phyloP scores from a whole-genome alignment of 148 eudicot species.

The Chenopodium berlandieri region DNA sequence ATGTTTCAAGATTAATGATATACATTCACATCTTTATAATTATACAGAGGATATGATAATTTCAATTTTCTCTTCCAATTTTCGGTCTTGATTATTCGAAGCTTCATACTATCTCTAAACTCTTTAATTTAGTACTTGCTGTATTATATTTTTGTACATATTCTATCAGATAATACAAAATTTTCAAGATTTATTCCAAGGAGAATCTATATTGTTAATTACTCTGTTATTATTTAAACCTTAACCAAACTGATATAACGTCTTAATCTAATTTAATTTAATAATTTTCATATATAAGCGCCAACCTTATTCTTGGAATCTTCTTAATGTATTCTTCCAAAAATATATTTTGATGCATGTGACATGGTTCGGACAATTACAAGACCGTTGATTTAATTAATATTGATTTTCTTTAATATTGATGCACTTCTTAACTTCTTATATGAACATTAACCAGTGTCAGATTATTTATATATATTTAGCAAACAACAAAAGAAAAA shows the following conservation, averaged over 20 bases:
- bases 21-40: not conserved
- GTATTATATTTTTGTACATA: not conserved
- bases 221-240: not conserved
- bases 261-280: not conserved
- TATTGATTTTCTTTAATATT: not conserved
- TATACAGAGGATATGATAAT: not conserved
- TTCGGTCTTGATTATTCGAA: not conserved
- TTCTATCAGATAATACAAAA: not conserved
- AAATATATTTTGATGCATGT: conserved; percentile 12
- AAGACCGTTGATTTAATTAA: not conserved
- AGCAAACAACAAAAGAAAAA: too few relatives aligned
- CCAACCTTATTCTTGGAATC: conserved; percentile 12
- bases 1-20: not conserved
- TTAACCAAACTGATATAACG: not conserved
- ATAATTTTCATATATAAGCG: not conserved
- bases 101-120: not conserved
- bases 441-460: not conserved
- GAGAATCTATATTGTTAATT: not conserved
- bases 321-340: not conserved
- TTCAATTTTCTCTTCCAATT: not conserved
- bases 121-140: not conserved
- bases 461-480: not conserved
- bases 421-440: not conserved
- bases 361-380: conserved; percentile 9
- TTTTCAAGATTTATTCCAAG: not conserved